Percentiles rank a stretch among this genome's conserved stretches.
phyloP scores from a whole-genome alignment of 2,329 filamentous ascomycete genomes.

The Trichoderma simmonsii region DNA sequence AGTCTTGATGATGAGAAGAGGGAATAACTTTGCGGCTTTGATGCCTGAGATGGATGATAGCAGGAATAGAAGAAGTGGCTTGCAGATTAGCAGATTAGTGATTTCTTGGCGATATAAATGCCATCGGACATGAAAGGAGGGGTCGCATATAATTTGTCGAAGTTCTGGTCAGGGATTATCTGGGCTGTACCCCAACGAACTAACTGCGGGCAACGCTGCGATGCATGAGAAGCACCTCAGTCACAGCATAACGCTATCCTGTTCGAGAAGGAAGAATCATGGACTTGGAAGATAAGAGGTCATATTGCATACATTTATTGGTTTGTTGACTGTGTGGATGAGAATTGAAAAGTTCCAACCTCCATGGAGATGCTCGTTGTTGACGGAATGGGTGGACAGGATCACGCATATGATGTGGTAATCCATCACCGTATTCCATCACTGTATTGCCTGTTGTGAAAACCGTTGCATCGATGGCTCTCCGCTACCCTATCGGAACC shows the following conservation, averaged over 20 bases:
- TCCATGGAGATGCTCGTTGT: background rate
- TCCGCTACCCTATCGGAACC: background rate
- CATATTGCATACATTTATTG: background rate
- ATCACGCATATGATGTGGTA: background rate
- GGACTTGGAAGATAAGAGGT: background rate
- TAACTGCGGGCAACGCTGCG: background rate
- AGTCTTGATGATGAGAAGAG: background rate
- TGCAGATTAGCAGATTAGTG: background rate
- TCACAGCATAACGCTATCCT: background rate
- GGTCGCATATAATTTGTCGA: background rate
- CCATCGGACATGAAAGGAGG: background rate
- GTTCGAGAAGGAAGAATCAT: background rate
- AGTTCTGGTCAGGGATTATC: background rate
- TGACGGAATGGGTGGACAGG: constrained; percentile 8
- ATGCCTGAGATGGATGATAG: background rate
- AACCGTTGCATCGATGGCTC: background rate
- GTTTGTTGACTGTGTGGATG: background rate
- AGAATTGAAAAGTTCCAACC: background rate
- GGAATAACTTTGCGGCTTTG: background rate
- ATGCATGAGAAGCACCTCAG: background rate
- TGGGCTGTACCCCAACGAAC: background rate
- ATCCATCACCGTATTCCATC: background rate
- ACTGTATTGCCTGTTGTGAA: background rate
- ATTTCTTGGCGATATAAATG: background rate
- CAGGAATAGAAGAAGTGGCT: background rate